phyloP scores from a whole-genome alignment of 352 stramenopile genomes.

The Lagenidium giganteum region DNA sequence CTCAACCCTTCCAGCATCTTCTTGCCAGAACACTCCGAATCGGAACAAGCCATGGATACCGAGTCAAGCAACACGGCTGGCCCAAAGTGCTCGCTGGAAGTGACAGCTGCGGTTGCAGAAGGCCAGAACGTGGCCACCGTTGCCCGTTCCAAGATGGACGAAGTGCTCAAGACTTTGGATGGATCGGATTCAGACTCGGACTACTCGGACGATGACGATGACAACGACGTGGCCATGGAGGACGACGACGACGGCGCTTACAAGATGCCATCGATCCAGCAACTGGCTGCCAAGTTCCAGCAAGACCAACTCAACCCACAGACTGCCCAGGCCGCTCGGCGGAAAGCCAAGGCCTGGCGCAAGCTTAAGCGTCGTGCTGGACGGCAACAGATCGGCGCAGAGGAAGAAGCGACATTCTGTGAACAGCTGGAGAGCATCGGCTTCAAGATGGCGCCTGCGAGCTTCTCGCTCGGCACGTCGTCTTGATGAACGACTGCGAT shows the following conservation, averaged over 20 bases:
- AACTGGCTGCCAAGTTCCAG: constrained; percentile 43
- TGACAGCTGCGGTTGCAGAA: constrained; percentile 10
- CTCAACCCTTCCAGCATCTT: constrained; percentile 74
- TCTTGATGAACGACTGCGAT: too few relatives aligned
- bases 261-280: constrained; percentile 22
- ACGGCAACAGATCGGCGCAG: constrained; percentile 45
- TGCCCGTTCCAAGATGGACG: constrained; percentile 19
- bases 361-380: constrained; percentile 72
- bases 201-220: constrained; percentile 31
- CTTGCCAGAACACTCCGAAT: constrained; percentile 26
- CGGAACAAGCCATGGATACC: constrained; percentile 3
- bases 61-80: constrained; percentile 12
- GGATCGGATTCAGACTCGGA: constrained; percentile 57
- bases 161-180: constrained; percentile 31
- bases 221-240: constrained; percentile 24
- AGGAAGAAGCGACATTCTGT: constrained; percentile 50
- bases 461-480: too few relatives aligned
- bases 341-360: constrained; percentile 69
- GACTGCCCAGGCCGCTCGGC: constrained; percentile 42
- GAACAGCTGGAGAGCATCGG: constrained; percentile 51
- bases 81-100: constrained; percentile 40
- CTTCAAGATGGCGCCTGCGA: constrained; percentile 30
- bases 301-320: constrained; percentile 56
- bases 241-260: constrained; percentile 10
- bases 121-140: constrained; percentile 12